Base-by-base conservation (phyloP, 2,329 filamentous ascomycete genomes). In the Tolypocladium capitatum region DNA sequence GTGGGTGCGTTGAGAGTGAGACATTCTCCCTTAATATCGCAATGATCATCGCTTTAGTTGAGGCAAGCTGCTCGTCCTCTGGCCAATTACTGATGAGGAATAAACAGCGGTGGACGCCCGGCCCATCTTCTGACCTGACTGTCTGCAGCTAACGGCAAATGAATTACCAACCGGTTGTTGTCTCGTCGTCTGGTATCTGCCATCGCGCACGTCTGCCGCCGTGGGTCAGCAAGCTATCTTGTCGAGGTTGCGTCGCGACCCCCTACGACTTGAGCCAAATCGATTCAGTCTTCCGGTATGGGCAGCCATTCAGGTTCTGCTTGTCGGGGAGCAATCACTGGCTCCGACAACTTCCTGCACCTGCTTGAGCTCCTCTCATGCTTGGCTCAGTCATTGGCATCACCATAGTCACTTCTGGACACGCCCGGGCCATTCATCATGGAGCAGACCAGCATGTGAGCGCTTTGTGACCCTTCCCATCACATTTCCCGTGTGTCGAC, bases 301-400 rank as follows among this genome's bases (percentile, higher is more conserved):
- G 51, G 63, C 64, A 0, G 68, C 65, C 0, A 54, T 69, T 11
- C 51, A 68, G 1, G 60, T 69, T 0, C 56, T 69, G 1, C 52
- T 69, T 0, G 65, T 69, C 0, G 67, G 67, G 0, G 67, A 69
- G 68, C 66, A 0, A 66, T 69, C 7, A 69, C 66, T 0, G 66
- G 65, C 1, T 63, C 65, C 4, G 58, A 57, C 20, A 67, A 68
- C 31, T 69, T 63, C 43, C 52, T 51, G 1, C 64, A 64, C 45
- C 55, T 69, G 0, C 51, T 68, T 0, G 58, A 65, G 45, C 65
- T 69, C 57, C 51, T 68, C 27, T 56, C 59, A 7, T 64, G 57
- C 21, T 51, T 68, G 2, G 53, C 53, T 0, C 50, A 55, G 27
- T 58, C 49, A 8, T 50, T 54, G 0, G 54, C 55, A 3, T 53